phyloP scores from a whole-genome alignment of 345 rosid species.

The Eucalyptus regnans region DNA sequence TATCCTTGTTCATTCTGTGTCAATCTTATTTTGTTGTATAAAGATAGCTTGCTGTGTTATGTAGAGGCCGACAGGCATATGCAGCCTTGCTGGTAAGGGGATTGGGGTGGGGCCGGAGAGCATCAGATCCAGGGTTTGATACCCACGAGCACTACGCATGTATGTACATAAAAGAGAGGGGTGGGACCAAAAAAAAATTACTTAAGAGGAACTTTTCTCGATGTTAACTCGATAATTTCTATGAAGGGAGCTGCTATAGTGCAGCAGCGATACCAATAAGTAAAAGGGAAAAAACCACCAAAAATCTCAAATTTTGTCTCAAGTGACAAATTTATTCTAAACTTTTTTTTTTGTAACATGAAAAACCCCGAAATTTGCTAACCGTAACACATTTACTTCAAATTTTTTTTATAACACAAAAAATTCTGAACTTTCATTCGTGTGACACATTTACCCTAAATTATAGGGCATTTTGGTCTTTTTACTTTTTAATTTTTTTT shows the following conservation, averaged over 20 bases:
- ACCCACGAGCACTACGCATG: neutral
- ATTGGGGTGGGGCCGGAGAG: neutral
- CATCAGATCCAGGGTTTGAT: neutral
- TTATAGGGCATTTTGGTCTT: no score
- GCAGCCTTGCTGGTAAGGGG: neutral
- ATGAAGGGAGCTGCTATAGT: neutral
- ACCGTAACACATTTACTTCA: no score
- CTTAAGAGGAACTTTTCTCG: neutral
- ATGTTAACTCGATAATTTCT: neutral
- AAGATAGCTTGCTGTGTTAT: neutral
- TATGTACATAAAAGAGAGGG: neutral
- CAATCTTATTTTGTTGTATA: neutral
- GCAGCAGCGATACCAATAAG: neutral
- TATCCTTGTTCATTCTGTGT: neutral
- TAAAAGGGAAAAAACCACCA: no score
- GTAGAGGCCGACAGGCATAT: neutral
- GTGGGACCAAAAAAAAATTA: neutral
- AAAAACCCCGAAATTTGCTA: no score
- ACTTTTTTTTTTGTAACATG: no score
- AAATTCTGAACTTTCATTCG: no score
- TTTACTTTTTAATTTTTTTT: no score
- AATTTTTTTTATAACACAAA: no score
- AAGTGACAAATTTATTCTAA: no score
- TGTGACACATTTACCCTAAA: no score
- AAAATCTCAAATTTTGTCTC: no score